Evolutionary conservation across 768 basidiomycete species (phyloP), one percentile per base, ranked within the genome.

Genomic region (Mycena rosella): DNA sequence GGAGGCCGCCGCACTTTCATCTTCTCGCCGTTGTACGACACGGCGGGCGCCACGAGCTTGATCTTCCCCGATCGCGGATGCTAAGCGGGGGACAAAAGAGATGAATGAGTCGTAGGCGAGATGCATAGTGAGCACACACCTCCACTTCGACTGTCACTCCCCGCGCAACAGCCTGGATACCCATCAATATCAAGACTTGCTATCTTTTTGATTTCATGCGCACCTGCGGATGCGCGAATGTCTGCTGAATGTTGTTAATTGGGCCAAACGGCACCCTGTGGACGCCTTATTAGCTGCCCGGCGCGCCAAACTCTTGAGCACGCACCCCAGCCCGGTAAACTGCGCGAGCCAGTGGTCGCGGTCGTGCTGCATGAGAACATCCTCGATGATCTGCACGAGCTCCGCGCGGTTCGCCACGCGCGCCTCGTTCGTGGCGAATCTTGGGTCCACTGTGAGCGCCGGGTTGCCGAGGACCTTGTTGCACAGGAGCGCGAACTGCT

Each of bases 241-340:
- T 96, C 78, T 96, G 89, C 65, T 85, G 75, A 66, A 98, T 94
- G 72, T 94, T 91, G 77, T 98, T 98, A 81, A 98, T 97, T 20
- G 96, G 96, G 32, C 93, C 94, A 78, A 92, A 91, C 9, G 94
- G 94, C 27, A 95, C 89, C 14, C 92, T 94, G 68, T 36, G 22
- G 27, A 47, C 30, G 10, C n/a, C 24, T 48, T 20, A 60, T 26
- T 44, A 26, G 26, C 15, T 26, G 13, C 13, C 13, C 18, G 17
- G 45, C 44, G 22, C 24, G 27, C 64, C 47, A 67, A 71, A 30
- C 60, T 49, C 60, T 45, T 48, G 42, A 29, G 24, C 26, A 79
- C 88, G 60, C 76, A 95, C 91, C 96, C 96, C 34, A 91, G 80
- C 7, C 95, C 96, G 45, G 83, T 89, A 69, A 98, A 86, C 53